Conservation (phyloP, 257 asterid genomes). For the Scutellaria minor region DNA sequence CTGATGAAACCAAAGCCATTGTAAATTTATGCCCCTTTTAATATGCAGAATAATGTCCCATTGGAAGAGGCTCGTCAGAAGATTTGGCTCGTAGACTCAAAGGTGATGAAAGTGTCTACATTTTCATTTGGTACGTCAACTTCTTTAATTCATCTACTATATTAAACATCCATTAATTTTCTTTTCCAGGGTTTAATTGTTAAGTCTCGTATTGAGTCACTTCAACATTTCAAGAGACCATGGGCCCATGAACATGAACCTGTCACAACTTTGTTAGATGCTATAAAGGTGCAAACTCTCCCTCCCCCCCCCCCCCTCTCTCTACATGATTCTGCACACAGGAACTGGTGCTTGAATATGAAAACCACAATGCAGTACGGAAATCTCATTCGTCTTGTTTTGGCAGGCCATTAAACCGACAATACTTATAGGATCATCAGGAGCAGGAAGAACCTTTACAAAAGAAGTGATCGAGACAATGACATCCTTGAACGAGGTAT, state of each 20-base stretch:
- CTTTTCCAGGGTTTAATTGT: constrained; percentile 67
- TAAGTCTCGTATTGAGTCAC: constrained; percentile 61
- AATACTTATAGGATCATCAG: constrained; percentile 66
- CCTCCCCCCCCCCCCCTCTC: not conserved
- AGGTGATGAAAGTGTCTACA: constrained; percentile 39
- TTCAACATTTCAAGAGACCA: constrained; percentile 77
- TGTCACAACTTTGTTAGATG: constrained; percentile 55
- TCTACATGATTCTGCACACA: not conserved
- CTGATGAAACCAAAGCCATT: constrained; percentile 2
- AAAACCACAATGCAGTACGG: not conserved
- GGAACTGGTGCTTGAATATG: not conserved
- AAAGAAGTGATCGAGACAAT: constrained; percentile 63
- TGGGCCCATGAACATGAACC: constrained; percentile 79
- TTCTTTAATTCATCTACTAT: not conserved
- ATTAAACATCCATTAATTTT: not conserved
- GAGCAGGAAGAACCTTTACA: constrained; percentile 70
- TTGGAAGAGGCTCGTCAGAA: constrained; percentile 87
- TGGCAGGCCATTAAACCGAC: constrained; percentile 71
- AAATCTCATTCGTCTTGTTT: constrained; percentile 25
- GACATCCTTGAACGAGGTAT: constrained; percentile 59
- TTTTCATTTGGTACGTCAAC: not conserved
- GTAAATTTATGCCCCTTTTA: not conserved
- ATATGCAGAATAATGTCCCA: constrained; percentile 74
- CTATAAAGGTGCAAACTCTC: constrained; percentile 58
- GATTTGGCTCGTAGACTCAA: constrained; percentile 84